phyloP scores from a whole-genome alignment of 2,329 filamentous ascomycete genomes.

The Calonectria pseudoturangicola region DNA sequence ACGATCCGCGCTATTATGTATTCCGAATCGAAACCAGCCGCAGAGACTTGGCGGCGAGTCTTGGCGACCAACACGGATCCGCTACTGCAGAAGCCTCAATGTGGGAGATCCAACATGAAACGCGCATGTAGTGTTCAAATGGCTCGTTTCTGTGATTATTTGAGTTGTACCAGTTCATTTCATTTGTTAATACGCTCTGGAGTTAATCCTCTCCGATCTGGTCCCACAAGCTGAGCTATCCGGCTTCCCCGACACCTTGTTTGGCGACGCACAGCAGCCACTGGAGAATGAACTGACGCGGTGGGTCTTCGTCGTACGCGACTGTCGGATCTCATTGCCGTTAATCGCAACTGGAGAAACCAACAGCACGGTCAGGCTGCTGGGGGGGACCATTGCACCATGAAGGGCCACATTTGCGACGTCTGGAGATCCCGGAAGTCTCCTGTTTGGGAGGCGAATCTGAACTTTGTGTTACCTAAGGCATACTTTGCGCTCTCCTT shows the following conservation, averaged over 20 bases:
- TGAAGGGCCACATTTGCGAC: conserved; percentile 19
- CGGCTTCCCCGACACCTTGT: not conserved
- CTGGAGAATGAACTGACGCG: conserved; percentile 1
- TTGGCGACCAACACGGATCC: not conserved
- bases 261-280: not conserved
- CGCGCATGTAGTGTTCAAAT: not conserved
- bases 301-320: conserved; percentile 1
- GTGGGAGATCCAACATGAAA: too few relatives aligned
- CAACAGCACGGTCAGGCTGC: not conserved
- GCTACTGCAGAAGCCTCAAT: not conserved
- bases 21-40: not conserved
- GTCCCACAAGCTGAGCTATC: not conserved
- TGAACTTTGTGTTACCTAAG: not conserved
- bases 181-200: not conserved
- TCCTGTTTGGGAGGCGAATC: conserved; percentile 13
- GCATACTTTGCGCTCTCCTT: too few relatives aligned
- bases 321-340: conserved; percentile 15
- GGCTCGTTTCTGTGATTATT: not conserved
- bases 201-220: not conserved
- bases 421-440: conserved; percentile 4
- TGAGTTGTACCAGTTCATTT: not conserved
- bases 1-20: conserved; percentile 16
- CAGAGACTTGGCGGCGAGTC: not conserved
- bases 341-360: not conserved
- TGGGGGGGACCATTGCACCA: conserved; percentile 20